Percentiles rank a stretch among this genome's conserved stretches.
phyloP scores from a whole-genome alignment of 2,329 filamentous ascomycete genomes.

The Dactylellina parvicollis region DNA sequence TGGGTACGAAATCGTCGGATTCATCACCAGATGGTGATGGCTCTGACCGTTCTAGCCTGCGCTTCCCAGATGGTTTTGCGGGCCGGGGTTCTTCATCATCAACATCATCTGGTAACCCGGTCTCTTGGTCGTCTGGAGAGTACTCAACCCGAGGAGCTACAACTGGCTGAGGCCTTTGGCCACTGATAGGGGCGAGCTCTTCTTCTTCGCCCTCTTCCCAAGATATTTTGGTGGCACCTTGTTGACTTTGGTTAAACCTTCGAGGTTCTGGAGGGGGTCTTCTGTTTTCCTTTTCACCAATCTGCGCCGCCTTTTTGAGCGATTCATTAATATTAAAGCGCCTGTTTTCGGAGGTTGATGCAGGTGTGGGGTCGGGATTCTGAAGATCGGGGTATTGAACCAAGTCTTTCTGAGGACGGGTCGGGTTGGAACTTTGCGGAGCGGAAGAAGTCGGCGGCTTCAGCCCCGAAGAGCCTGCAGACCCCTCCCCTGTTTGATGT shows the following conservation, averaged over 20 bases:
- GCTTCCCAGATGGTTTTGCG: neutral
- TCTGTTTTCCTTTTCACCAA: slow-evolving; percentile 27
- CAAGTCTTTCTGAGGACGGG: neutral
- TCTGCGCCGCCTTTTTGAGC: neutral
- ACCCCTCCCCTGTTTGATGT: neutral
- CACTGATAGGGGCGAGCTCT: neutral
- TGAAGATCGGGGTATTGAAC: slow-evolving; percentile 3
- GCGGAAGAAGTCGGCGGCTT: slow-evolving; percentile 6
- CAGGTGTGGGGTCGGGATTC: neutral
- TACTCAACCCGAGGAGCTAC: neutral
- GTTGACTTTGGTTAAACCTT: slow-evolving; percentile 18
- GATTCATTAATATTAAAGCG: slow-evolving; percentile 20
- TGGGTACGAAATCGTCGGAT: slow-evolving; percentile 3
- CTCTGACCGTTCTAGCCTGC: neutral
- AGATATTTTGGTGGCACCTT: neutral
- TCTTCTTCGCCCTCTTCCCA: slow-evolving; percentile 5
- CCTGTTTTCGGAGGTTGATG: neutral
- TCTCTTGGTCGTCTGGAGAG: neutral
- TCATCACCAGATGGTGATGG: neutral
- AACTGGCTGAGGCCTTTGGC: neutral
- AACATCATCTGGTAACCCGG: neutral
- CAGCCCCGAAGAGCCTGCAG: neutral
- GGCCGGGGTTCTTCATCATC: neutral
- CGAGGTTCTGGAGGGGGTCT: neutral
- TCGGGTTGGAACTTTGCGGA: neutral